Percentiles rank a stretch among this genome's conserved stretches.
These are phyloP conservation scores for Phytophthora nicotianae DNA, from an alignment of 352 stramenopile species.

Conservation along the genomic window DNA sequence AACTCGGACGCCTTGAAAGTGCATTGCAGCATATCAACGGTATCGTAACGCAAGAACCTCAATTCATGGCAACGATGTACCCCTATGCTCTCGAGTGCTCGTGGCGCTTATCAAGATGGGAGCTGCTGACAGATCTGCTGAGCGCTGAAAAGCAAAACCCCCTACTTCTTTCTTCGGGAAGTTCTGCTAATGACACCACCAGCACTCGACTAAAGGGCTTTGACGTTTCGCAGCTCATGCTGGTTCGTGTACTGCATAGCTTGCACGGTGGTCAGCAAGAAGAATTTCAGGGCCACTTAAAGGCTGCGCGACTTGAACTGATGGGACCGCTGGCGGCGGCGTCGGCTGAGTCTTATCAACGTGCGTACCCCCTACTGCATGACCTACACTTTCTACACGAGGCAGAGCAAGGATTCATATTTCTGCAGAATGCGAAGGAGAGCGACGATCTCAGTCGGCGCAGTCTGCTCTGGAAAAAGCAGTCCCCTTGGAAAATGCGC, in stretches of 20 bases:
- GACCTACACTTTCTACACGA: conserved; percentile 83
- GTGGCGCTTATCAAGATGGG: conserved; percentile 87
- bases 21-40: conserved; percentile 88
- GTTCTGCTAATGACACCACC: conserved; percentile 17
- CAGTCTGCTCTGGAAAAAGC: conserved; percentile 53
- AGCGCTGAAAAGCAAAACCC: conserved; percentile 78
- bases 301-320: conserved; percentile 66
- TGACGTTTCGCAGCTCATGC: conserved; percentile 74
- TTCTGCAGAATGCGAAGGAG: conserved; percentile 42
- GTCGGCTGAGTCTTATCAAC: conserved; percentile 77
- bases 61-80: conserved; percentile 82
- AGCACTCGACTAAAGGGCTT: conserved; percentile 58
- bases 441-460: conserved; percentile 30
- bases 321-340: conserved; percentile 76
- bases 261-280: conserved; percentile 63
- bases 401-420: conserved; percentile 73
- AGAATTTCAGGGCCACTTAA: conserved; percentile 66
- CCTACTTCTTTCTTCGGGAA: conserved; percentile 47
- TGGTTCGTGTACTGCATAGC: conserved; percentile 84
- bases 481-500: conserved; percentile 72
- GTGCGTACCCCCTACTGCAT: conserved; percentile 75
- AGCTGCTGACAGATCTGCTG: conserved; percentile 75
- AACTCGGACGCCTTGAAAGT: conserved; percentile 82
- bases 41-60: conserved; percentile 78
- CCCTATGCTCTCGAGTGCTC: conserved; percentile 83